Base-by-base conservation (phyloP, 306 rosid species). In the Urtica urens region DNA sequence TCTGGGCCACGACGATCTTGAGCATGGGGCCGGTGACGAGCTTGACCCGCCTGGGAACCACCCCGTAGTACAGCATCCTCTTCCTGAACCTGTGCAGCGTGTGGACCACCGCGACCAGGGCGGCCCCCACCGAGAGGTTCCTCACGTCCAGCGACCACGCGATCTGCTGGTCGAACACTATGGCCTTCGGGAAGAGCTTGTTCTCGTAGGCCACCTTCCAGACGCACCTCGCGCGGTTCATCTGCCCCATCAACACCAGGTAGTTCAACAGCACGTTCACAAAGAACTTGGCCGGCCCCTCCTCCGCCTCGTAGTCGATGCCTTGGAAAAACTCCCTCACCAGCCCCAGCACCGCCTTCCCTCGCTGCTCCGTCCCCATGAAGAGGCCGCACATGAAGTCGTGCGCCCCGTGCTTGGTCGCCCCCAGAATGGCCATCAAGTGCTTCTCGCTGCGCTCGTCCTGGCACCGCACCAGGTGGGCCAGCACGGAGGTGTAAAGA, bases 131-230 rank as follows among this genome's bases (percentile, higher is more conserved):
- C 0, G 97, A 84, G 64, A 90, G 77, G 77, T 90, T 84, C 63
- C 97, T 72, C 49, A 90, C 92, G 25, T 90, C 95, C 47, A 84
- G 95, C 16, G 97, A 81, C 97, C 95, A 90, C 48, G 97, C 95
- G 51, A 90, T 84, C 58, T 90, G 95, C 74, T 84, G 97, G 71
- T 84, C 84, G 18, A 90, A 84, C 8, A 84, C 87, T 53, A 90
- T 90, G 37, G 97, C 97, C 72, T 81, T 90, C 0, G 97, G 97
- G 67, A 90, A 90, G 63, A 90, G 97, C 64, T 84, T 90, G 50
- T 90, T 84, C 84, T 90, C 95, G 12, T 90, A 84, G 16, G 95
- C 77, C 23, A 90, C 95, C 72, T 90, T 84, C 97, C 95, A 90
- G 53, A 81, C 79, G 37, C 97, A 90, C 17, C 87, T 79, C 20